Base-by-base conservation (phyloP, 1,284 basidiomycete species). In the Coniferiporia weirii region DNA sequence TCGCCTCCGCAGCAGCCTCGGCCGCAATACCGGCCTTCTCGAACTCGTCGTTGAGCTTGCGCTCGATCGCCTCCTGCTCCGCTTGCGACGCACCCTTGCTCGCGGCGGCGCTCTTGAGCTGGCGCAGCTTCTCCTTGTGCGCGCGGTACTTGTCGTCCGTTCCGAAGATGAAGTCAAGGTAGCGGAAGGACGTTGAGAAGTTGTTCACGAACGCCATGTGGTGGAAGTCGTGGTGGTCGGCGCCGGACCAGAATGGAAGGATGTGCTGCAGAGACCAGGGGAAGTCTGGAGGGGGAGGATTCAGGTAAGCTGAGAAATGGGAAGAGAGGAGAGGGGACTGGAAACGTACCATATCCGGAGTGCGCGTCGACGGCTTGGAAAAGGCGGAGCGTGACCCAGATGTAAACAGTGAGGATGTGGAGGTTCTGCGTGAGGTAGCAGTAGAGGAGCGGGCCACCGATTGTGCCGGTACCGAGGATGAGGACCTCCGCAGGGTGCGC, bases 321-420 rank as follows among this genome's bases (percentile, higher is more conserved):
- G 19, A 45, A 15, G 44, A 40, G 22, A 45, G 35, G 32, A 19
- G 4, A 1, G n/a, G n/a, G 52, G 53, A 22, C 53, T 45, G 6
- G 8, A 64, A 10, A 71, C 80, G 43, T 68, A 91, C 85, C 94
- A 73, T 98, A 98, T 58, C 96, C 96, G 52, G 89, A 93, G 84
- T 99, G 96, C 1, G 97, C 89, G 69, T 99, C 96, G 65, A 99
- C 87, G 54, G 97, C 96, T 72, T 99, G 96, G 87, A 95, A 98
- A 47, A 99, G 84, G 58, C 96, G 87, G 55, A 98, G 83, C 9
- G 85, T 82, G 71, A 99, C 92, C 95, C 95, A 99, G 66, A 94
- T 66, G 76, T 96, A 97, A 69, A 98, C 89, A 22, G 95, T 93
- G 66, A 95, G 68, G 69, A 99, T 94, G 79, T 98, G 93, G 56